Conservation (phyloP, 495 filamentous ascomycete species). For the Durotheca rogersii region DNA sequence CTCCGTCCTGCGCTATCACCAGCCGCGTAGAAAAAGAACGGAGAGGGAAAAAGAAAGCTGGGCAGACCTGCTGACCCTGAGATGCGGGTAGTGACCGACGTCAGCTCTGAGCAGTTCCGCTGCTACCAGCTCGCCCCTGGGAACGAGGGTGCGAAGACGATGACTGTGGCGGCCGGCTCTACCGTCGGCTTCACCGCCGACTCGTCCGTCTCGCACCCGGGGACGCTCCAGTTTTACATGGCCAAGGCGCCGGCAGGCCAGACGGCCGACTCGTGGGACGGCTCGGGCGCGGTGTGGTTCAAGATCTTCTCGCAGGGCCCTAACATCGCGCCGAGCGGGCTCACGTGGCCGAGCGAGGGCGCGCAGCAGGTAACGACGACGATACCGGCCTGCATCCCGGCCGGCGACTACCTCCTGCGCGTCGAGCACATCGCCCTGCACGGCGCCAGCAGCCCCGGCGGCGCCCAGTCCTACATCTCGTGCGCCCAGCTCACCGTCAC, state of each 20-base stretch:
- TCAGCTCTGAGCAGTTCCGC: conserved; percentile 46
- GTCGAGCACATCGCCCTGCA: conserved; percentile 61
- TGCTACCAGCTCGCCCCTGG: conserved; percentile 42
- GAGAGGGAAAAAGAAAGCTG: not conserved
- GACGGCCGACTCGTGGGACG: conserved; percentile 48
- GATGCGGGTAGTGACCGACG: conserved; percentile 37
- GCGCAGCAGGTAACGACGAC: conserved; percentile 41
- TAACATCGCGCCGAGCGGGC: conserved; percentile 32
- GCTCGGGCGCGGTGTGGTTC: conserved; percentile 47
- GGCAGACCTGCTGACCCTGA: not conserved
- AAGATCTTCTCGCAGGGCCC: conserved; percentile 50
- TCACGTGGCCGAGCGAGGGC: conserved; percentile 44
- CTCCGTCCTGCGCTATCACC: no score
- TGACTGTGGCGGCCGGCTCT: conserved; percentile 43
- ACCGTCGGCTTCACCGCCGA: conserved; percentile 46
- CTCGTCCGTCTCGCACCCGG: conserved; percentile 44
- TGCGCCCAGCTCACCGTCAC: conserved; percentile 40
- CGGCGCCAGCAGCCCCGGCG: conserved; percentile 41
- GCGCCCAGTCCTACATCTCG: conserved; percentile 53
- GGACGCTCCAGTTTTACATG: conserved; percentile 45
- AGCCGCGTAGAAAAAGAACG: no score
- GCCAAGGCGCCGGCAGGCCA: conserved; percentile 46
- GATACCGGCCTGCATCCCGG: conserved; percentile 50
- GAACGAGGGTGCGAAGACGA: conserved; percentile 39
- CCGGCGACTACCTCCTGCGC: conserved; percentile 59